Base-by-base conservation (phyloP, 2,329 filamentous ascomycete species). In the Claviceps sp. region DNA sequence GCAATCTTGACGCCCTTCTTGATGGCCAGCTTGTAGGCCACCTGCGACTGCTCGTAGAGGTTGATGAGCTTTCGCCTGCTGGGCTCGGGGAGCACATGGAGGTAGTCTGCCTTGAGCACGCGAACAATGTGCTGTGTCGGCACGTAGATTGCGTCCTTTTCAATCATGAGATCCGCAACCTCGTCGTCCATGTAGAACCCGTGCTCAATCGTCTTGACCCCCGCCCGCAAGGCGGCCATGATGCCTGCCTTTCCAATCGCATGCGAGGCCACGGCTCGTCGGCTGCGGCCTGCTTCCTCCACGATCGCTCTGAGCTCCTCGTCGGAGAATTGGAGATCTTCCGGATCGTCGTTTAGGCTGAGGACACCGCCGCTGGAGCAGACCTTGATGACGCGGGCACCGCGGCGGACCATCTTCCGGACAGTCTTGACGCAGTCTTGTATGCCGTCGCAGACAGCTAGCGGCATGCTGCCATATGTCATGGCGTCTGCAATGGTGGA, bases 221-320 rank as follows among this genome's bases (percentile, higher is more conserved):
- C 69, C 0, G 67, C 67, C 7, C 57, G 55, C 9, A 70, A 60
- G 0, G 66, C 67, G 0, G 66, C 65, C 38, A 71, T 11, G 49
- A 71, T 71, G 2, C 68, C 69, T 1, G 64, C 62, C 53, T 72
- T 71, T 7, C 66, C 67, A 40, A 71, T 69, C 1, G 66, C 67
- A 52, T 71, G 69, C 2, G 68, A 66, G 0, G 69, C 68, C 1
- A 71, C 69, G 11, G 58, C 57, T n/a, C 67, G 63, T 4, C 62
- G 59, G 56, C 66, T 65, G 5, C 67, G 61, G 14, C 55, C 56
- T 3, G 69, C 68, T 58, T 71, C 70, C 0, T 61, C 55, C 4
- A 72, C 67, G 2, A 71, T 67, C 36, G 60, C 63, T 9, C 55
- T 53, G 13, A 72, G 61, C 59, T 72, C 69, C 53, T 65, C 67